Evolutionary conservation across 2,329 filamentous ascomycete genomes (phyloP).

Genomic region (Lecanicillium sp.): DNA sequence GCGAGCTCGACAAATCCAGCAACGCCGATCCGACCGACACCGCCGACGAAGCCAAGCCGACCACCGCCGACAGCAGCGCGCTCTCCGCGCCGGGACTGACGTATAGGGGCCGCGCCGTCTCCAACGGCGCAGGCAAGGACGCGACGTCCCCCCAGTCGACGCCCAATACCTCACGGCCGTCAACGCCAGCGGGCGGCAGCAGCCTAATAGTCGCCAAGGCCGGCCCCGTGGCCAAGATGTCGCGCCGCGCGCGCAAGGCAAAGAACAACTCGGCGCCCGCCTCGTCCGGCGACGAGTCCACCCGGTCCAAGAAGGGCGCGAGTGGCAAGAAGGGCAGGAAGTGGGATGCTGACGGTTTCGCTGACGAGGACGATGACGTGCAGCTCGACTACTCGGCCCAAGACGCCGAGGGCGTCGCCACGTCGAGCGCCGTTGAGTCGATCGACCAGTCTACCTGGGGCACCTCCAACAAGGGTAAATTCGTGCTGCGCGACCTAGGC

Average conservation of each 20-base stretch:
- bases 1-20: constrained; percentile 64
- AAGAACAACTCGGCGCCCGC: constrained; percentile 60
- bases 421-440: constrained; percentile 59
- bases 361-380: constrained; percentile 73
- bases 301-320: constrained; percentile 45
- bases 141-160: constrained; percentile 60
- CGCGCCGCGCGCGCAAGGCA: constrained; percentile 67
- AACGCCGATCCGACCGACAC: constrained; percentile 24
- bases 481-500: constrained; percentile 86
- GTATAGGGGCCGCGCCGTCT: constrained; percentile 30
- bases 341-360: constrained; percentile 86
- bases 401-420: constrained; percentile 39
- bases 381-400: constrained; percentile 85
- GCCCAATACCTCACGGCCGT: constrained; percentile 71
- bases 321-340: constrained; percentile 84
- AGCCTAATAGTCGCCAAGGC: constrained; percentile 64
- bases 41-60: constrained; percentile 23
- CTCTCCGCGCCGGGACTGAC: constrained; percentile 33
- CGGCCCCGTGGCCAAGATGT: constrained; percentile 71
- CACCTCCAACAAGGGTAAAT: constrained; percentile 80
- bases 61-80: constrained; percentile 15
- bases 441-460: constrained; percentile 81
- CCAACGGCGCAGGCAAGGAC: constrained; percentile 29
- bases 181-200: constrained; percentile 59
- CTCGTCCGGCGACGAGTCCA: constrained; percentile 79